Conservation (phyloP, 352 stramenopile genomes). For the Pythium aquatile region DNA sequence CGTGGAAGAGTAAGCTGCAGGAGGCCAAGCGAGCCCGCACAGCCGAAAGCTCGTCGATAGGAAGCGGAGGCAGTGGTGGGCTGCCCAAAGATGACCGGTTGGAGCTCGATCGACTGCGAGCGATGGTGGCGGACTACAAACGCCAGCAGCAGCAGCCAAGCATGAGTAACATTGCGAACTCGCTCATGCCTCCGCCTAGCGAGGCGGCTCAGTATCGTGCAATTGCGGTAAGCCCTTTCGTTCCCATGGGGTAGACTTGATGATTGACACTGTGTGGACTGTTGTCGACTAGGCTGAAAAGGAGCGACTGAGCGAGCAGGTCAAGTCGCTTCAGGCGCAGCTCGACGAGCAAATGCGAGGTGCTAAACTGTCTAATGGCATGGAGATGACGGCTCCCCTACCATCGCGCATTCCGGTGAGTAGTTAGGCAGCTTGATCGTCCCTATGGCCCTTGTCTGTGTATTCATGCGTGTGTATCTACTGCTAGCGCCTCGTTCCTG, state of each 20-base stretch:
- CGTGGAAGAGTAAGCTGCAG: conserved; percentile 53
- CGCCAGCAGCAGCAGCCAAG: conserved; percentile 19
- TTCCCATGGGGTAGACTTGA: neutral
- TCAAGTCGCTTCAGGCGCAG: conserved; percentile 51
- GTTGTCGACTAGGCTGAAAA: conserved; percentile 51
- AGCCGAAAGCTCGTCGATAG: conserved; percentile 38
- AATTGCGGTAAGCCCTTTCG: conserved; percentile 36
- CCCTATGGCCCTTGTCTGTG: neutral
- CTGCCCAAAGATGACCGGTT: conserved; percentile 36
- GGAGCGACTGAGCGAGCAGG: conserved; percentile 52
- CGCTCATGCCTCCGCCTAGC: conserved; percentile 43
- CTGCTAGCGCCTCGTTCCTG: neutral
- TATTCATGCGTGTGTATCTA: conserved; percentile 1
- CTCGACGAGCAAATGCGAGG: conserved; percentile 55
- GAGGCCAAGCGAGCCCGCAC: conserved; percentile 64
- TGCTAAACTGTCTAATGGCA: conserved; percentile 10
- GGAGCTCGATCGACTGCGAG: conserved; percentile 51
- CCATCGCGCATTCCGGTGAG: conserved; percentile 21
- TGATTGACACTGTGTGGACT: neutral
- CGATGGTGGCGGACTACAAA: conserved; percentile 37
- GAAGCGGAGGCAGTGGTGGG: conserved; percentile 13
- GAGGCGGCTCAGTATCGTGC: conserved; percentile 54
- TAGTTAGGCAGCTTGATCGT: neutral
- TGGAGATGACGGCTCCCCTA: conserved; percentile 2
- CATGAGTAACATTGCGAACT: neutral